These are phyloP conservation scores for Cladosporium sp. DNA, from an alignment of 2,329 filamentous ascomycete genomes.

Conservation along the genomic window DNA sequence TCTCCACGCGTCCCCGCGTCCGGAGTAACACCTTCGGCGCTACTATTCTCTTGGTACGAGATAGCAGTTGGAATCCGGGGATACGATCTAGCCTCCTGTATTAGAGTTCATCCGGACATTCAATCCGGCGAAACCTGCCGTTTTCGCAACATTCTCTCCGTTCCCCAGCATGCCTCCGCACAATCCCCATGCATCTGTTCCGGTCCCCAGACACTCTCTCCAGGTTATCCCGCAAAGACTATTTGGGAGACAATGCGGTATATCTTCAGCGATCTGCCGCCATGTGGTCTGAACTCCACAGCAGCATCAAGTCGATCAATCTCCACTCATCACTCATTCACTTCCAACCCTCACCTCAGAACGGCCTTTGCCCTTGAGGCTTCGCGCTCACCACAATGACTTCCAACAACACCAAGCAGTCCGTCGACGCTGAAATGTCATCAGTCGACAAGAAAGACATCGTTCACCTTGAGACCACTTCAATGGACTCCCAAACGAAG, in stretches of 20 bases:
- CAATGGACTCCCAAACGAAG: slow-evolving; percentile 8
- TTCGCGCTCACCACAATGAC: slow-evolving; percentile 11
- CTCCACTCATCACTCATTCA: background rate
- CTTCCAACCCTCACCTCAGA: background rate
- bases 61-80: too few relatives aligned
- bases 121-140: too few relatives aligned
- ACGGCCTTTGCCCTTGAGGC: slow-evolving; percentile 4
- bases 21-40: too few relatives aligned
- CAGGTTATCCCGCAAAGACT: background rate
- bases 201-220: too few relatives aligned
- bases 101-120: too few relatives aligned
- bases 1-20: too few relatives aligned
- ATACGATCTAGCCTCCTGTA: too few relatives aligned
- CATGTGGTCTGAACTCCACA: slow-evolving; percentile 8
- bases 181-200: too few relatives aligned
- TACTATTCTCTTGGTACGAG: too few relatives aligned
- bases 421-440: slow-evolving; percentile 9
- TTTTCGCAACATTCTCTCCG: too few relatives aligned
- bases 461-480: slow-evolving; percentile 13
- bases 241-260: background rate
- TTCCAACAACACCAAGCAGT: slow-evolving; percentile 10
- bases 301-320: background rate
- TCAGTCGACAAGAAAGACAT: slow-evolving; percentile 15
- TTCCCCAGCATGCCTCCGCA: too few relatives aligned
- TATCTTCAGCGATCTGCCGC: slow-evolving; percentile 8